A percentile compares a stretch with the other conserved stretches of the same genome.
phyloP scores from a whole-genome alignment of 495 filamentous ascomycete species.

The Letharia columbiana region DNA sequence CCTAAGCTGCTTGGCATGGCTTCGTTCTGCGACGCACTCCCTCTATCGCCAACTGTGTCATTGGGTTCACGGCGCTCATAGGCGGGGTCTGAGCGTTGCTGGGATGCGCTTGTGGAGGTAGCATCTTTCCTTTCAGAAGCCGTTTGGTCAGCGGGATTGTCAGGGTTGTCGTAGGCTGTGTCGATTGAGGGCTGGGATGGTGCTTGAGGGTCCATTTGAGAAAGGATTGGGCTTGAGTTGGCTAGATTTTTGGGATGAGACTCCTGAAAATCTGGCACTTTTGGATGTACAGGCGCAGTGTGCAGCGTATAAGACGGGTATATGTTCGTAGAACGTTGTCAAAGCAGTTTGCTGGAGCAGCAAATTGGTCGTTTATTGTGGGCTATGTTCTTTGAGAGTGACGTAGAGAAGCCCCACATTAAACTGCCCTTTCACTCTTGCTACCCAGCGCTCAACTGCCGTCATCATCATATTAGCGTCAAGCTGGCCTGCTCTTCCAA shows the following conservation, averaged over 20 bases:
- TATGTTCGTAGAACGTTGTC: neutral
- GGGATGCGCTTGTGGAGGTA: slow-evolving; percentile 21
- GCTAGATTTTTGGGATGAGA: neutral
- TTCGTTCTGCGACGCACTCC: slow-evolving; percentile 30
- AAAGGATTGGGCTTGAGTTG: neutral
- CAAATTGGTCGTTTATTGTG: neutral
- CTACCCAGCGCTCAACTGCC: neutral
- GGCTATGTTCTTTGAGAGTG: neutral
- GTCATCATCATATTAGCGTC: neutral
- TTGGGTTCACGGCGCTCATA: slow-evolving; percentile 26
- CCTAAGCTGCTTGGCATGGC: slow-evolving; percentile 34
- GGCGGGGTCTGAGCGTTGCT: slow-evolving; percentile 26
- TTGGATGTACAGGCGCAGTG: neutral
- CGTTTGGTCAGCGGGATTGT: slow-evolving; percentile 42
- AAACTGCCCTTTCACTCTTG: neutral
- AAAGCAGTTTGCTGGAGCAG: neutral
- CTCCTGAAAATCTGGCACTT: neutral
- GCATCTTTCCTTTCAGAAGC: slow-evolving; percentile 39
- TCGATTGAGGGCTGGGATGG: slow-evolving; percentile 44
- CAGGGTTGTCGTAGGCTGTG: slow-evolving; percentile 41
- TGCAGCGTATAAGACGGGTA: neutral
- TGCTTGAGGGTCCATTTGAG: slow-evolving; percentile 30
- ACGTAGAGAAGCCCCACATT: neutral
- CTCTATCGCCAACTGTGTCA: slow-evolving; percentile 33
- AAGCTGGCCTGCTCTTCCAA: neutral